Percentiles rank a stretch among this genome's conserved stretches.
phyloP scores from a whole-genome alignment of 2,329 filamentous ascomycete species.

The Penicillium sp. region DNA sequence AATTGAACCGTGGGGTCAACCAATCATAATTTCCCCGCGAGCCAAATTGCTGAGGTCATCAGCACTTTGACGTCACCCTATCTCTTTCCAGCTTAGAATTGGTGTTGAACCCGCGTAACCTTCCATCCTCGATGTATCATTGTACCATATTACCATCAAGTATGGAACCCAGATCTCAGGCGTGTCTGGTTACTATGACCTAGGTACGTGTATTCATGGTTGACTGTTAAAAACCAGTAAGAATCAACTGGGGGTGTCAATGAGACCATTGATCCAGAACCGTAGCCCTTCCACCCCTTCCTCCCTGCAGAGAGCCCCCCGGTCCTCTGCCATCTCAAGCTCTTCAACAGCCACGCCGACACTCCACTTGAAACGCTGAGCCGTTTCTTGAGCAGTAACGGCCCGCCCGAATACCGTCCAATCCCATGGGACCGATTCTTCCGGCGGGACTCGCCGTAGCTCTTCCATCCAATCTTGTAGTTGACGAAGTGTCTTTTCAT shows the following conservation, averaged over 20 bases:
- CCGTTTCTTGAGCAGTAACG: conserved; percentile 84
- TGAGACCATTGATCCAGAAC: conserved; percentile 81
- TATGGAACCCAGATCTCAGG: neutral
- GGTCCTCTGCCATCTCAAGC: conserved; percentile 94
- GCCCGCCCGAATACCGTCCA: conserved; percentile 77
- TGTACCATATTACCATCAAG: neutral
- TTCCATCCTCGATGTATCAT: neutral
- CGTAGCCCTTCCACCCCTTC: conserved; percentile 86
- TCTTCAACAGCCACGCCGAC: conserved; percentile 94
- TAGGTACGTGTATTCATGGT: neutral
- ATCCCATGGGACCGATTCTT: conserved; percentile 70
- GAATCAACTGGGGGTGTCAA: neutral
- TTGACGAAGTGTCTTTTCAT: conserved; percentile 81
- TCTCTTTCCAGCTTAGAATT: neutral
- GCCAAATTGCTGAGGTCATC: conserved; percentile 2
- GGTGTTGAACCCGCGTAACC: neutral
- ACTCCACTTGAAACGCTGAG: conserved; percentile 93
- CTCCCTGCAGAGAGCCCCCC: conserved; percentile 82
- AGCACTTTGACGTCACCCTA: conserved; percentile 12
- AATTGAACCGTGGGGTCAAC: conserved; percentile 6
- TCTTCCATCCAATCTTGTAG: conserved; percentile 76
- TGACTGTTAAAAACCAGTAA: neutral
- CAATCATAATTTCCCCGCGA: conserved; percentile 13
- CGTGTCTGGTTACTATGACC: neutral
- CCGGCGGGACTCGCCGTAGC: conserved; percentile 65